Evolutionary conservation across 2,329 filamentous ascomycete species (phyloP).

Genomic region (Beauveria sp.): DNA sequence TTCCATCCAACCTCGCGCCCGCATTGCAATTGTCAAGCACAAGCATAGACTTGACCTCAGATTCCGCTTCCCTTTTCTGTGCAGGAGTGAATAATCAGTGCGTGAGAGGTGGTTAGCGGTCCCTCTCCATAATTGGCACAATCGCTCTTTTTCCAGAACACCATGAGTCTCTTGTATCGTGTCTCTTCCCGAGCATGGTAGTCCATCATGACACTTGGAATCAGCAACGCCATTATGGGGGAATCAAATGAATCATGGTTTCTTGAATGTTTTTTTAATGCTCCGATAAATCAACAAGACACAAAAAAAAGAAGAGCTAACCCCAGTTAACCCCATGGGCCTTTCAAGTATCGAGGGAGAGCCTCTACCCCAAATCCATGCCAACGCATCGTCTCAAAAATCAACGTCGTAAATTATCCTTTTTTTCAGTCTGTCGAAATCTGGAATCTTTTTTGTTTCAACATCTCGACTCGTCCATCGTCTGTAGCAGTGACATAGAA

Average conservation of each 20-base stretch:
- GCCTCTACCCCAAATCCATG: background rate
- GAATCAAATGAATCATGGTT: background rate
- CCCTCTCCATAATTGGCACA: no score
- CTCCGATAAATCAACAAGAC: conserved; percentile 8
- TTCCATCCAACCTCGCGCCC: no score
- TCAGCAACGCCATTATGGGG: background rate
- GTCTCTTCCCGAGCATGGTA: background rate
- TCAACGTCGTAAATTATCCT: conserved; percentile 9
- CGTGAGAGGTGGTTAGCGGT: no score
- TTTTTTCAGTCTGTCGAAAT: conserved; percentile 14
- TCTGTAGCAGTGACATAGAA: background rate
- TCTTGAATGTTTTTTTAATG: conserved; percentile 7
- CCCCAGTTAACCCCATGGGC: background rate
- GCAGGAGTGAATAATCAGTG: no score
- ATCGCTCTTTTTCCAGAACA: no score
- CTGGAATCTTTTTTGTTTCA: background rate
- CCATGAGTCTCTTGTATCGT: no score
- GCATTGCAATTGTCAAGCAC: no score
- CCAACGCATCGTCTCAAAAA: background rate
- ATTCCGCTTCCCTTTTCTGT: no score
- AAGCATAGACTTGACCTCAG: no score
- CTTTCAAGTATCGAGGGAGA: background rate
- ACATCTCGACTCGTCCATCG: background rate
- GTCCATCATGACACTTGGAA: background rate
- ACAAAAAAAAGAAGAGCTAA: conserved; percentile 1